Base-by-base conservation (phyloP, 2,329 filamentous ascomycete genomes). In the Diaporthe humulicola region DNA sequence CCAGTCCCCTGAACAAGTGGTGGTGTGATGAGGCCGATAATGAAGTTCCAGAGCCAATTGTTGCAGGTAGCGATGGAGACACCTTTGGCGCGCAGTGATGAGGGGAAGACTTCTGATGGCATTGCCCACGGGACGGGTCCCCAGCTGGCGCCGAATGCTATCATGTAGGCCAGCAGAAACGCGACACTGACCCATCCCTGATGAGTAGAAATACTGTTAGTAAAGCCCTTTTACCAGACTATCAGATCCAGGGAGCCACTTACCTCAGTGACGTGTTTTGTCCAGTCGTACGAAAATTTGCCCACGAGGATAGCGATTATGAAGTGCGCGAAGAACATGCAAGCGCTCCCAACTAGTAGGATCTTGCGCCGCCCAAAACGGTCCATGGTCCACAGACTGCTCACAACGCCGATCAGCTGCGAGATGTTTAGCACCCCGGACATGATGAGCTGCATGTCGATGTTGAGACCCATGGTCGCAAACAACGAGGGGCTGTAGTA, bases 41-140 rank as follows among this genome's bases (percentile, higher is more conserved):
- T 88, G 77, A 92, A 92, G 80, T 93, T 92, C 80, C 89, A 90
- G 2, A 92, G 78, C 85, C 91, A 93, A 80, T 90, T 92, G 2
- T 87, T 87, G 76, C 87, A 89, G 0, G 89, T 91, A 0, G 87
- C 88, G 14, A 92, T 83, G 0, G 90, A 89, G 4, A 92, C 89
- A 30, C 91, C 92, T 79, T 93, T 93, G 1, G 91, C 90, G 10
- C 92, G 85, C 1, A 92, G 84, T 2, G 88, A 89, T 0, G 86
- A 87, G 0, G 91, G 90, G 80, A 93, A 94, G 12, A 93, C 89
- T 78, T 94, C 92, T 5, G 86, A 80, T 0, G 87, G 81, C 78
- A 88, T 57, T 2, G 61, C 71, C 71, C 52, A 70, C 0, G 60
- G 60, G 4, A 70, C 71, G 1, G 71, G 71, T 25, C 71, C 71